Evolutionary conservation across 163 green algal species (phyloP).

Genomic region (Chlorella variabilis): DNA sequence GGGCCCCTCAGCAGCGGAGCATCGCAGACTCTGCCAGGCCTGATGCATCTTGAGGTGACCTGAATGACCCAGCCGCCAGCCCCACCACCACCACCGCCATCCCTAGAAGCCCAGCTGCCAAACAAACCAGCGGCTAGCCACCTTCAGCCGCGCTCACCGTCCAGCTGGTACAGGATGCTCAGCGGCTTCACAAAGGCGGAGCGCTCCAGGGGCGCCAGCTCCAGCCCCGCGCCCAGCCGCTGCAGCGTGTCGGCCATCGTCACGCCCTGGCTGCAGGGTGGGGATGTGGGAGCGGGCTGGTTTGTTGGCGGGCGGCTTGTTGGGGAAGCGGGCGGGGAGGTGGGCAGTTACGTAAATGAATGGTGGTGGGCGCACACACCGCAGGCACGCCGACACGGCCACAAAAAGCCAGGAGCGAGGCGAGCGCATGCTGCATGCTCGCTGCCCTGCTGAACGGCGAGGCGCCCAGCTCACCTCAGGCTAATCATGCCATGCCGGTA

Average conservation of each 20-base stretch:
- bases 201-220: constrained; percentile 40
- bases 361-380: no score
- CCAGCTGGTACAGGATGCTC: constrained; percentile 68
- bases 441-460: no score
- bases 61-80: background rate
- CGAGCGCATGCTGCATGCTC: no score
- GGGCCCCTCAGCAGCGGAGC: no score
- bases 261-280: constrained; percentile 20
- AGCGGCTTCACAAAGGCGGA: constrained; percentile 70
- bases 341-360: no score
- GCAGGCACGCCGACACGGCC: no score
- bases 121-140: background rate
- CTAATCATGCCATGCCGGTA: constrained; percentile 29
- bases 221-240: constrained; percentile 15
- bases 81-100: background rate
- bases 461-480: constrained; percentile 30
- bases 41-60: no score
- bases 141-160: constrained; percentile 38
- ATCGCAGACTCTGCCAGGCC: no score
- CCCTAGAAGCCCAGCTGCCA: background rate
- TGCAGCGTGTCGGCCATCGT: constrained; percentile 28
- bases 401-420: no score
- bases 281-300: no score
- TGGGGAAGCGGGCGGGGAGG: no score
- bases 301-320: no score